A percentile compares a stretch with the other conserved stretches of the same genome.
phyloP scores from a whole-genome alignment of 164 flowering plant genomes.

The Umbilicus rupestris region DNA sequence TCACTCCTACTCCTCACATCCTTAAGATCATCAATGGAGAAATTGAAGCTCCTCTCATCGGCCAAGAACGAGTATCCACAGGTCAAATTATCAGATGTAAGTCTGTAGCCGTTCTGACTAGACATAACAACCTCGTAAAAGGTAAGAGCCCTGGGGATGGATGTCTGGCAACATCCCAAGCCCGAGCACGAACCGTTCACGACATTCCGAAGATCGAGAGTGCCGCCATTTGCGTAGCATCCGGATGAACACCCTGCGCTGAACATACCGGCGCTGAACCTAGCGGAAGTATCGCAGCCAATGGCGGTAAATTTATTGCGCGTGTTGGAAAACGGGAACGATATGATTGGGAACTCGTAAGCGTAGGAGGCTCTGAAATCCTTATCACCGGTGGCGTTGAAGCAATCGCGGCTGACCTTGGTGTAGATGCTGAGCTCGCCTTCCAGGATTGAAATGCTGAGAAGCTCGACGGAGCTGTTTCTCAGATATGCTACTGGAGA shows the following conservation, averaged over 20 bases:
- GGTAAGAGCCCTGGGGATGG: background rate
- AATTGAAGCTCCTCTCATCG: conserved; percentile 1
- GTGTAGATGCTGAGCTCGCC: background rate
- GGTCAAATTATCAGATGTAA: background rate
- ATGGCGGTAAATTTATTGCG: background rate
- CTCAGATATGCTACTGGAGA: background rate
- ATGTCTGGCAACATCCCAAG: conserved; percentile 1
- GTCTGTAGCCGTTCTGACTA: background rate
- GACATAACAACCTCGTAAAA: conserved; percentile 6
- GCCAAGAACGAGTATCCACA: conserved; percentile 5
- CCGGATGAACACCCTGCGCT: background rate
- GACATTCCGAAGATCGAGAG: background rate
- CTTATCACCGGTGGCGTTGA: background rate
- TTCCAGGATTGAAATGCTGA: background rate
- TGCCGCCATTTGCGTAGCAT: background rate
- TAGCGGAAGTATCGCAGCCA: background rate
- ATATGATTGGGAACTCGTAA: background rate
- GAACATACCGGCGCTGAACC: background rate
- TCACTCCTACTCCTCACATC: background rate
- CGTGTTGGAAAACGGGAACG: background rate
- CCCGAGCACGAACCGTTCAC: background rate
- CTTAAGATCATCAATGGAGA: background rate
- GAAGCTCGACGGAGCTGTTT: background rate
- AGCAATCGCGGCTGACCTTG: background rate
- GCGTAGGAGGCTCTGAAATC: background rate